Conservation (phyloP, 257 asterid genomes). For the Solanum bulbocastanum region DNA sequence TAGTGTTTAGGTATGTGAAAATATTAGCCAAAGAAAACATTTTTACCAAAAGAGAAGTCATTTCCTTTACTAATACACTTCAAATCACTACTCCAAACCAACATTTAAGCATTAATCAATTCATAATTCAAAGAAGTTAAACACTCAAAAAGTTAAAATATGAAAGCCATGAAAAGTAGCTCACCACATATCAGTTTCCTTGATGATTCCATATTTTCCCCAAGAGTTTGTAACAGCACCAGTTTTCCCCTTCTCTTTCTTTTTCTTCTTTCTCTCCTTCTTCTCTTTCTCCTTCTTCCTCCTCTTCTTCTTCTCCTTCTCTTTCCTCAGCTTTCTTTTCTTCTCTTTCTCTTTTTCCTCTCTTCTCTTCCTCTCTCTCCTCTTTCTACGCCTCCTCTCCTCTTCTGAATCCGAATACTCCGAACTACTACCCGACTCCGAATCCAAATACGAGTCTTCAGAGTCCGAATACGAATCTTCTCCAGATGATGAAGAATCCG, state of each 20-base stretch:
- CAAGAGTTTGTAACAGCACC: conserved; percentile 84
- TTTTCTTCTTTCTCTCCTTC: conserved; percentile 22
- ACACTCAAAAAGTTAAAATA: not conserved
- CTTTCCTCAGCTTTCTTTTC: conserved; percentile 24
- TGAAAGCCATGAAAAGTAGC: not conserved
- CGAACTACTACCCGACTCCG: conserved; percentile 30
- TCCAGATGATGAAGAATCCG: conserved; percentile 40
- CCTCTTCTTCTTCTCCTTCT: conserved; percentile 40
- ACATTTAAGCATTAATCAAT: not conserved
- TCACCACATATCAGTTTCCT: conserved; percentile 98
- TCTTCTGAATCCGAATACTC: conserved; percentile 22
- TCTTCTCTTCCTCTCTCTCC: conserved; percentile 29
- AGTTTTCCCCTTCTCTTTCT: conserved; percentile 44
- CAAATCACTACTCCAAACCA: not conserved
- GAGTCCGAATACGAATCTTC: conserved; percentile 9
- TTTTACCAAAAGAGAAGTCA: not conserved
- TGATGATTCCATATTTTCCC: conserved; percentile 93
- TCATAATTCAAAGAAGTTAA: not conserved
- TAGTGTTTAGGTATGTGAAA: not conserved
- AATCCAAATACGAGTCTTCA: conserved; percentile 24
- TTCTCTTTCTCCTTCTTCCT: conserved; percentile 24
- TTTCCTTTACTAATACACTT: not conserved
- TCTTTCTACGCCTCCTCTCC: conserved; percentile 36
- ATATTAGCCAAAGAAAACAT: not conserved
- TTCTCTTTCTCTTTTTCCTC: conserved; percentile 26